phyloP scores from a whole-genome alignment of 1,139 yeast genomes.

The Ogataea hybrid region DNA sequence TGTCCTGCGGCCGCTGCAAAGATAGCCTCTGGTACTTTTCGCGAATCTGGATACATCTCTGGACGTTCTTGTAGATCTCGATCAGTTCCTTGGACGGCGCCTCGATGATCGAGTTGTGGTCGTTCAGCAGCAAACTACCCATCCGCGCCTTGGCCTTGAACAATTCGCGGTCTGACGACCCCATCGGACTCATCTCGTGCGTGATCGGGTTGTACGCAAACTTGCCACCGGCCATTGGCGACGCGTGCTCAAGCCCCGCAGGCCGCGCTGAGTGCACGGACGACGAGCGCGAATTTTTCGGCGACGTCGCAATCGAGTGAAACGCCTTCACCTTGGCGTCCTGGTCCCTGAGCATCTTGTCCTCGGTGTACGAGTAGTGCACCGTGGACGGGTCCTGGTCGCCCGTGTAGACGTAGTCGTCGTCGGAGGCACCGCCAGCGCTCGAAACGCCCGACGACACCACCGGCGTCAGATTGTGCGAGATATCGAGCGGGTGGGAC shows the following conservation, averaged over 20 bases:
- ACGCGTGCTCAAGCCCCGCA: slow-evolving; percentile 34
- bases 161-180: neutral
- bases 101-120: slow-evolving; percentile 60
- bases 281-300: slow-evolving; percentile 27
- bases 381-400: slow-evolving; percentile 26
- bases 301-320: slow-evolving; percentile 43
- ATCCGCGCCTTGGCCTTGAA: slow-evolving; percentile 34
- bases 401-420: slow-evolving; percentile 2
- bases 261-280: slow-evolving; percentile 28
- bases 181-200: slow-evolving; percentile 28
- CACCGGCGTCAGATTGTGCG: neutral
- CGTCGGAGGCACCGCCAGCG: slow-evolving; percentile 1
- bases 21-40: slow-evolving; percentile 73
- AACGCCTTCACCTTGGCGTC: slow-evolving; percentile 70
- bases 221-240: slow-evolving; percentile 34
- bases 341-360: slow-evolving; percentile 61
- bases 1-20: slow-evolving; percentile 67
- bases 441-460: neutral
- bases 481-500: slow-evolving; percentile 5
- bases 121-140: slow-evolving; percentile 61
- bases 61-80: slow-evolving; percentile 67
- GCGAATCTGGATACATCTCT: slow-evolving; percentile 70
- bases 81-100: slow-evolving; percentile 68
- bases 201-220: slow-evolving; percentile 31
- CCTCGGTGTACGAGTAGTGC: slow-evolving; percentile 68